Percentiles rank a stretch among this genome's conserved stretches.
Evolutionary conservation across 352 stramenopile species (phyloP).

Genomic region (Elongisporangium undulatum): DNA sequence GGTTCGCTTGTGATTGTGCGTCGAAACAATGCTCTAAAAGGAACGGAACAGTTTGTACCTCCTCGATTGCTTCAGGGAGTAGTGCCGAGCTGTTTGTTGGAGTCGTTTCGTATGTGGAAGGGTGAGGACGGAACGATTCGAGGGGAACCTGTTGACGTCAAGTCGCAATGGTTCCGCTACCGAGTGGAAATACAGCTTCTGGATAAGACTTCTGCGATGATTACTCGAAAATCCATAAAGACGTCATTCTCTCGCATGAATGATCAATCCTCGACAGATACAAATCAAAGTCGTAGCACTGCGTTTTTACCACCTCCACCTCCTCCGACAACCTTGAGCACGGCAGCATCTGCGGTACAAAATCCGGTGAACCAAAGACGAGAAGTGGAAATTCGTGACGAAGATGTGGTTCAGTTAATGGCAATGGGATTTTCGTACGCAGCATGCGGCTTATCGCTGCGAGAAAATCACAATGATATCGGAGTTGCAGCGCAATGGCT

Average conservation of each 20-base stretch:
- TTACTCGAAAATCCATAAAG: slow-evolving; percentile 62
- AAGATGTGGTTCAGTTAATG: slow-evolving; percentile 87
- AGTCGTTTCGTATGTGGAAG: slow-evolving; percentile 97
- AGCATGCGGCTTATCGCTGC: slow-evolving; percentile 62
- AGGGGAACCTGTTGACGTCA: slow-evolving; percentile 88
- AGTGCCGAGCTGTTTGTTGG: slow-evolving; percentile 91
- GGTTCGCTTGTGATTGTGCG: slow-evolving; percentile 90
- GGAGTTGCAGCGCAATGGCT: slow-evolving; percentile 79
- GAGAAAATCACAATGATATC: slow-evolving; percentile 62
- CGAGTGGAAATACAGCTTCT: slow-evolving; percentile 70
- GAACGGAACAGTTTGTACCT: slow-evolving; percentile 88
- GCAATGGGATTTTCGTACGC: slow-evolving; percentile 88
- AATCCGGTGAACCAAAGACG: neutral
- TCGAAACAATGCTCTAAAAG: slow-evolving; percentile 58
- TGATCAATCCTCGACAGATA: neutral
- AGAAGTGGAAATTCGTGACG: slow-evolving; percentile 43
- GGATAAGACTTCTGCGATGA: slow-evolving; percentile 29
- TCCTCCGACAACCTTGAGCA: neutral
- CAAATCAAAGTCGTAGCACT: neutral
- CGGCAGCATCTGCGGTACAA: neutral
- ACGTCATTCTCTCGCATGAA: slow-evolving; percentile 65
- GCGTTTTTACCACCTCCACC: slow-evolving; percentile 1
- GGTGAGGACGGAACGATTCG: slow-evolving; percentile 93
- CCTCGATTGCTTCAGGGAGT: slow-evolving; percentile 92
- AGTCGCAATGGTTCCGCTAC: slow-evolving; percentile 89